Evolutionary conservation across 2,329 filamentous ascomycete species (phyloP).

Genomic region (Penicillium hesseltinei): DNA sequence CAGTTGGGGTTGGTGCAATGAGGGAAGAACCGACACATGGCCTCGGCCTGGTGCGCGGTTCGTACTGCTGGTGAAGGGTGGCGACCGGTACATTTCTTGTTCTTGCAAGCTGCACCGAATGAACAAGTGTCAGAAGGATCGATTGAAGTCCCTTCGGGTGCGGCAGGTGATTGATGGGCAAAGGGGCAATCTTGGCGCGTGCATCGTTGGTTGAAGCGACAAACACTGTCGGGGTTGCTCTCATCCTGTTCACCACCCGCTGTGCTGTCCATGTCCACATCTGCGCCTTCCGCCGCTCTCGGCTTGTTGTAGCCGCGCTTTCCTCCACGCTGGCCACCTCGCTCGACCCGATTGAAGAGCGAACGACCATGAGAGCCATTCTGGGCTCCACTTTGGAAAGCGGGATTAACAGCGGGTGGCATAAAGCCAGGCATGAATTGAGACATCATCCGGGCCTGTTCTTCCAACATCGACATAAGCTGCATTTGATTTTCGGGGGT

Average conservation of each 20-base stretch:
- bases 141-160: constrained; percentile 71
- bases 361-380: constrained; percentile 54
- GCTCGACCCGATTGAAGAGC: constrained; percentile 70
- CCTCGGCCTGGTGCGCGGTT: constrained; percentile 73
- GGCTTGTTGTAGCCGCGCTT: constrained; percentile 42
- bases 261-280: constrained; percentile 38
- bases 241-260: constrained; percentile 48
- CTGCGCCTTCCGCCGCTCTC: constrained; percentile 23
- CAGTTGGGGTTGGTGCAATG: constrained; percentile 87
- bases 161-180: constrained; percentile 90
- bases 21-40: constrained; percentile 87
- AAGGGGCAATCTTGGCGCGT: constrained; percentile 87
- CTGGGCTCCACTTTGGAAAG: constrained; percentile 53
- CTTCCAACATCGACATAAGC: constrained; percentile 74
- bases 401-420: constrained; percentile 53
- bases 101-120: constrained; percentile 91
- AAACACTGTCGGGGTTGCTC: constrained; percentile 64
- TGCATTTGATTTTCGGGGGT: constrained; percentile 69
- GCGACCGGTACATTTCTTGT: constrained; percentile 85
- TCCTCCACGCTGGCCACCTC: constrained; percentile 51
- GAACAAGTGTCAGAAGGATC: constrained; percentile 78
- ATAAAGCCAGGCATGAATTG: constrained; percentile 62
- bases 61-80: constrained; percentile 89
- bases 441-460: constrained; percentile 83
- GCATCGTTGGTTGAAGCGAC: constrained; percentile 86